These are phyloP conservation scores for Globisporangium recalcitrans DNA, from an alignment of 352 stramenopile species.

Conservation along the genomic window DNA sequence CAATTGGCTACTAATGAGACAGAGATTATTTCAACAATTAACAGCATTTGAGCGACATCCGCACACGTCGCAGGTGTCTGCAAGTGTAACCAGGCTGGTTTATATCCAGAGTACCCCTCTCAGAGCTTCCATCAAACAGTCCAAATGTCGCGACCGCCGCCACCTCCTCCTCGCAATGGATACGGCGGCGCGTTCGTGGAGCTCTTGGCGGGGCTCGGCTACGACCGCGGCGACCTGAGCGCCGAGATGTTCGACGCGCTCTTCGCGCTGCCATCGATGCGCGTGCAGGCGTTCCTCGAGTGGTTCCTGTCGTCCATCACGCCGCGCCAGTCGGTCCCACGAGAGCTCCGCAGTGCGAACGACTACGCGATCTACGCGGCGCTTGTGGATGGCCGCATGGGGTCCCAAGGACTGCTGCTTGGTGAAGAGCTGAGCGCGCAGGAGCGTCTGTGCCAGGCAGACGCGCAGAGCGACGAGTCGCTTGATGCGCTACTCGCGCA, in stretches of 20 bases:
- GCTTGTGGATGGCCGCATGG: conserved; percentile 14
- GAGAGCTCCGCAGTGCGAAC: conserved; percentile 13
- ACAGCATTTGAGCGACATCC: background rate
- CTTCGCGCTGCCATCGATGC: conserved; percentile 35
- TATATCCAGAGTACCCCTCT: background rate
- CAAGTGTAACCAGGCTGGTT: background rate
- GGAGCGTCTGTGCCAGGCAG: conserved; percentile 18
- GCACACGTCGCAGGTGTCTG: conserved; percentile 4
- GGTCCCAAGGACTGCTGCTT: conserved; percentile 9
- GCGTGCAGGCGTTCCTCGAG: conserved; percentile 39
- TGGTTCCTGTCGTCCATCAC: conserved; percentile 32
- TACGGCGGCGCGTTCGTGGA: conserved; percentile 28
- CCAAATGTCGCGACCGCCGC: background rate
- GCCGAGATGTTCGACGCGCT: conserved; percentile 31
- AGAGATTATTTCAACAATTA: background rate
- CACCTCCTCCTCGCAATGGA: conserved; percentile 6
- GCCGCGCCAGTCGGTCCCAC: conserved; percentile 26
- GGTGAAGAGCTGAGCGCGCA: conserved; percentile 21
- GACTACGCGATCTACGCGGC: conserved; percentile 31
- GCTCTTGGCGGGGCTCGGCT: conserved; percentile 33
- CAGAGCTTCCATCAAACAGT: background rate
- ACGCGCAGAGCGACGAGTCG: conserved; percentile 19
- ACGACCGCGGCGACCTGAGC: conserved; percentile 26
- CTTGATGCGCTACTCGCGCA: conserved; percentile 21
- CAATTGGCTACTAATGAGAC: conserved; percentile 2